Conservation (phyloP, 78 protist species). For the Capsaspora owczarzaki region DNA sequence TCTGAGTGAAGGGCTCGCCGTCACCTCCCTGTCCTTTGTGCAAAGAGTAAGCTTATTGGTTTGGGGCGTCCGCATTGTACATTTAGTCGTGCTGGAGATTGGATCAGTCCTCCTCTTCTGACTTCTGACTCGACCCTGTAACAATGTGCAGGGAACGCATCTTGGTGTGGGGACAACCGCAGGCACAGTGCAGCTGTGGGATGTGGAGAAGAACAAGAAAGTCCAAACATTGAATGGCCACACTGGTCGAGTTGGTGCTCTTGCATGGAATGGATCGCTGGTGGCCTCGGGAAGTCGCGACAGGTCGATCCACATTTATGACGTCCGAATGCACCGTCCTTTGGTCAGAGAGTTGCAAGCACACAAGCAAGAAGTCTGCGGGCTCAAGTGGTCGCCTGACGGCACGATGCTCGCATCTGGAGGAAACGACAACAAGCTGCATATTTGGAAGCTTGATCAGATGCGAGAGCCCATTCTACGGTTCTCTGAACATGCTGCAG, state of each 20-base stretch:
- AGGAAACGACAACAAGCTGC: conserved; percentile 95
- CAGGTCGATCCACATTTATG: not conserved
- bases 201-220: conserved; percentile 41
- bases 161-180: conserved; percentile 82
- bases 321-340: conserved; percentile 50
- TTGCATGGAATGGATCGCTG: conserved; percentile 80
- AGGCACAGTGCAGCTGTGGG: conserved; percentile 77
- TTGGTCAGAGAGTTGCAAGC: conserved; percentile 38
- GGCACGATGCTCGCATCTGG: conserved; percentile 93
- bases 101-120: too few species aligned
- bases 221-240: conserved; percentile 69
- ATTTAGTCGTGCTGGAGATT: too few species aligned
- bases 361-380: conserved; percentile 94
- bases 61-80: too few species aligned
- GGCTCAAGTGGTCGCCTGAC: conserved; percentile 89
- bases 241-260: conserved; percentile 57
- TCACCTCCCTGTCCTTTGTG: conserved; percentile 55
- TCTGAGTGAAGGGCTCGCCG: conserved; percentile 11
- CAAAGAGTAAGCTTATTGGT: not conserved
- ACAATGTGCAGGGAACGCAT: conserved; percentile 47
- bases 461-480: conserved; percentile 25
- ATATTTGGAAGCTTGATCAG: conserved; percentile 25
- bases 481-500: conserved; percentile 76
- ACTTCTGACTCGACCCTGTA: too few species aligned
- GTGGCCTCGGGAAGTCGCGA: conserved; percentile 69